Percentiles rank a stretch among this genome's conserved stretches.
Conservation (phyloP, 805 yeast genomes). For the Myxozyma monticola region DNA sequence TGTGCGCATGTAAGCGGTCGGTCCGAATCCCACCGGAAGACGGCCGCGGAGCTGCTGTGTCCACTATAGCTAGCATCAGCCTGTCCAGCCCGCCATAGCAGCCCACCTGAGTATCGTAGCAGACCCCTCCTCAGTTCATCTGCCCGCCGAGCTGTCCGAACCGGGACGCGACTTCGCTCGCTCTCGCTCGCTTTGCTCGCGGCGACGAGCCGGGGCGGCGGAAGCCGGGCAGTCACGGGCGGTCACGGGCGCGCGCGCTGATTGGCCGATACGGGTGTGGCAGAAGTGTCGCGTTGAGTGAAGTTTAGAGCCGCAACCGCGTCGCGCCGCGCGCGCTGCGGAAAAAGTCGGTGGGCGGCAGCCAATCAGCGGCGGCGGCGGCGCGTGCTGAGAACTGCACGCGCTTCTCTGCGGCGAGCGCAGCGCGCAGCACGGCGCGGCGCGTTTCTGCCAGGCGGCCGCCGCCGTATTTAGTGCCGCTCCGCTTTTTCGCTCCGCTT, state of each 20-base stretch:
- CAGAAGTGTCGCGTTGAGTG: neutral
- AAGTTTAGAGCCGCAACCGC: neutral
- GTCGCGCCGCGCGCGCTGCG: neutral
- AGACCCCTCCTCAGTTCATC: too few relatives aligned
- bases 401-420: neutral
- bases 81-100: too few relatives aligned
- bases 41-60: too few relatives aligned
- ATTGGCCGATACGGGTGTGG: conserved; percentile 9
- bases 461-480: neutral
- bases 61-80: too few relatives aligned
- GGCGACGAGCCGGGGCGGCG: too few relatives aligned
- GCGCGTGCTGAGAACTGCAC: conserved; percentile 4
- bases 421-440: conserved; percentile 5
- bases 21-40: too few relatives aligned
- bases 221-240: too few relatives aligned
- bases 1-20: too few relatives aligned
- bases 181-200: too few relatives aligned
- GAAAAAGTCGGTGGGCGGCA: conserved; percentile 9
- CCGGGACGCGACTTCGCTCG: too few relatives aligned
- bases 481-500: conserved; percentile 6
- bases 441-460: neutral
- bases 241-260: conserved; percentile 6
- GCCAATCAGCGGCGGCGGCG: conserved; percentile 10
- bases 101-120: too few relatives aligned
- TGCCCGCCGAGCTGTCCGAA: too few relatives aligned